A percentile compares a stretch with the other conserved stretches of the same genome.
phyloP scores from a whole-genome alignment of 495 filamentous ascomycete species.

The Aspergillus ellipticus region DNA sequence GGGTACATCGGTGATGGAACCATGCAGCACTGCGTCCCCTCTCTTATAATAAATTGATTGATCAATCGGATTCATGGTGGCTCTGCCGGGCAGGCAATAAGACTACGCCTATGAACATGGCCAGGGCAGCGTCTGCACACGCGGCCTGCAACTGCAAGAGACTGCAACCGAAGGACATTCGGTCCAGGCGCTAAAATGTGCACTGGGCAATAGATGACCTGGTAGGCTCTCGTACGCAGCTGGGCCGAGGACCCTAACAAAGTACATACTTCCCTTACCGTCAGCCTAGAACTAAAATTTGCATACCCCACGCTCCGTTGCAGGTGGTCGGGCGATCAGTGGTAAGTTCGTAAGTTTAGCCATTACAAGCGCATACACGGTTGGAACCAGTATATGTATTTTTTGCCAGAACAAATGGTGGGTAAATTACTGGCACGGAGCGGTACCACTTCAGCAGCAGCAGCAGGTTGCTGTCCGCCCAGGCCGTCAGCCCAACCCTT shows the following conservation, averaged over 20 bases:
- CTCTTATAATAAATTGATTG: neutral
- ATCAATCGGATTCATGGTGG: neutral
- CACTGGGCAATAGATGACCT: constrained; percentile 15
- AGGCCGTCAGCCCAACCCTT: constrained; percentile 14
- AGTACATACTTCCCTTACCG: constrained; percentile 9
- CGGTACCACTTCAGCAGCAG: constrained; percentile 5
- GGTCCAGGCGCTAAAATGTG: constrained; percentile 11
- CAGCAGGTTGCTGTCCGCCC: constrained; percentile 8
- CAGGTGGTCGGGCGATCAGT: constrained; percentile 19
- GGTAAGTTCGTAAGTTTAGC: constrained; percentile 1
- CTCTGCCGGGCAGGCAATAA: neutral
- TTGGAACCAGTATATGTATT: constrained; percentile 19
- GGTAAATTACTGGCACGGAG: constrained; percentile 23
- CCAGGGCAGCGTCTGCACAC: neutral
- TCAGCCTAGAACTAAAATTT: constrained; percentile 13
- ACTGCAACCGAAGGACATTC: constrained; percentile 11
- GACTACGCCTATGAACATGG: neutral
- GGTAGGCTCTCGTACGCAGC: neutral
- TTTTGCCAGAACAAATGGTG: constrained; percentile 14
- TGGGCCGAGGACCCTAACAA: constrained; percentile 8
- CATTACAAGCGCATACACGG: constrained; percentile 16
- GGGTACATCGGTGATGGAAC: too few relatives aligned
- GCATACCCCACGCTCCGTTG: constrained; percentile 23
- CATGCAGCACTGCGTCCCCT: neutral
- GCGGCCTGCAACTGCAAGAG: constrained; percentile 7